Percentiles rank a stretch among this genome's conserved stretches.
phyloP scores from a whole-genome alignment of 2,329 filamentous ascomycete species.

The Claviceps arundinis region DNA sequence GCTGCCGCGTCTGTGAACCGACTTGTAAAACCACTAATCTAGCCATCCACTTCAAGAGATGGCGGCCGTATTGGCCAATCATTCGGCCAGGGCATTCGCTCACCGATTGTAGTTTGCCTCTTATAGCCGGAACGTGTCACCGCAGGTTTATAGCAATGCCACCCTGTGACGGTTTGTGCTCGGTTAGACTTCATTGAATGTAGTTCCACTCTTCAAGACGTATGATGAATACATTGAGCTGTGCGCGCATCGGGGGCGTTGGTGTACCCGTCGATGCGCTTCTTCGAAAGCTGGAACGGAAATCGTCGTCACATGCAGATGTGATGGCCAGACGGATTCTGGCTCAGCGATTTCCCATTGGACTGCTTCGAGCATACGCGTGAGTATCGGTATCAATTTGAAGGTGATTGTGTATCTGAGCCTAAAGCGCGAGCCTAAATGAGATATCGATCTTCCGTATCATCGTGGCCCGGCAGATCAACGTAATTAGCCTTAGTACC shows the following conservation, averaged over 20 bases:
- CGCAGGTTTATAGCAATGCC: not conserved
- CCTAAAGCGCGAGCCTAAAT: not conserved
- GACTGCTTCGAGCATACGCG: not conserved
- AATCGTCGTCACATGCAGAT: not conserved
- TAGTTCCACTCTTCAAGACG: not conserved
- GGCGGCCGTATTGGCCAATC: not conserved
- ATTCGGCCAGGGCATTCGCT: not conserved
- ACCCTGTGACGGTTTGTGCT: not conserved
- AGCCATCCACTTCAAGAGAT: not conserved
- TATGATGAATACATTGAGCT: not conserved
- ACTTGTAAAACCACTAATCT: not conserved
- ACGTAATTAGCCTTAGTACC: not conserved
- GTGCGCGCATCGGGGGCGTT: not conserved
- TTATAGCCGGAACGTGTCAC: not conserved
- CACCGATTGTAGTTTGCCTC: not conserved
- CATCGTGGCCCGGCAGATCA: not conserved
- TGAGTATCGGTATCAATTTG: not conserved
- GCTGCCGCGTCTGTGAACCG: slow-evolving; percentile 1
- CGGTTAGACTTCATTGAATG: not conserved
- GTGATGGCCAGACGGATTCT: not conserved
- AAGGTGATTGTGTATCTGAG: not conserved
- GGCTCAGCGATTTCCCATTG: not conserved
- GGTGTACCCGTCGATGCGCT: not conserved
- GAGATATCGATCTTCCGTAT: not conserved
- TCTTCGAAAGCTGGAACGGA: not conserved